These are phyloP conservation scores for Hirschfeldia incana DNA, from an alignment of 345 rosid genomes.

Conservation along the genomic window DNA sequence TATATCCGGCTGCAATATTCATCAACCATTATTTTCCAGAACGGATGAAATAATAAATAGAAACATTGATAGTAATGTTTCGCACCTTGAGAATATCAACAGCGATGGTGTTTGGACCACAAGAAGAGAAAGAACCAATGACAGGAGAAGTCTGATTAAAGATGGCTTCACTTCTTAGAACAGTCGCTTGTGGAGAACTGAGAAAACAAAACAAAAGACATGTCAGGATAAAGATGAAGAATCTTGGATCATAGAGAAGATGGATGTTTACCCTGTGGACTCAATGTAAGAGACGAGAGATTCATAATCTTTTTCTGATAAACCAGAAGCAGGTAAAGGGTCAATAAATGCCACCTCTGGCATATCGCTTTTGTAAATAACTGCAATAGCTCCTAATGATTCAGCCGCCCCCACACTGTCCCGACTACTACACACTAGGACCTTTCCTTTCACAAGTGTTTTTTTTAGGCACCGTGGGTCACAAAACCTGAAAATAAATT, in stretches of 20 bases:
- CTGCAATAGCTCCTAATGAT: constrained; percentile 9
- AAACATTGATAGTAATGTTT: neutral
- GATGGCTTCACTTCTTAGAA: constrained; percentile 34
- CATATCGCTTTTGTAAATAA: neutral
- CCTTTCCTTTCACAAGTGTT: constrained; percentile 42
- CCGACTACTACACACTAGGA: constrained; percentile 29
- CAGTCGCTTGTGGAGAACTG: constrained; percentile 29
- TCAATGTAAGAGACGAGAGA: constrained; percentile 22
- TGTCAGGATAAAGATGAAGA: constrained; percentile 3
- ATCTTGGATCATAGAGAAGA: constrained; percentile 7
- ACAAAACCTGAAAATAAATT: constrained; percentile 31
- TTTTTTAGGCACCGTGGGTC: neutral
- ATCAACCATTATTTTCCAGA: constrained; percentile 5
- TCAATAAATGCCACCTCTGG: constrained; percentile 13
- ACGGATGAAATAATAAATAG: neutral
- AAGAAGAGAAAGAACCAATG: constrained; percentile 50
- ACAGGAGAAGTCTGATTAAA: constrained; percentile 33
- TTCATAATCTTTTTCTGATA: neutral
- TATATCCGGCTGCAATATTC: constrained; percentile 53
- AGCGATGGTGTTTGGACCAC: constrained; percentile 53
- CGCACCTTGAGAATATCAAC: constrained; percentile 51
- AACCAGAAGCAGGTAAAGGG: neutral
- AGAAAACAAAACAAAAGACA: neutral
- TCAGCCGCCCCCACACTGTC: neutral
- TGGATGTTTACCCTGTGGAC: constrained; percentile 31